phyloP scores from a whole-genome alignment of 2,329 filamentous ascomycete species.

The Botrytis aclada region DNA sequence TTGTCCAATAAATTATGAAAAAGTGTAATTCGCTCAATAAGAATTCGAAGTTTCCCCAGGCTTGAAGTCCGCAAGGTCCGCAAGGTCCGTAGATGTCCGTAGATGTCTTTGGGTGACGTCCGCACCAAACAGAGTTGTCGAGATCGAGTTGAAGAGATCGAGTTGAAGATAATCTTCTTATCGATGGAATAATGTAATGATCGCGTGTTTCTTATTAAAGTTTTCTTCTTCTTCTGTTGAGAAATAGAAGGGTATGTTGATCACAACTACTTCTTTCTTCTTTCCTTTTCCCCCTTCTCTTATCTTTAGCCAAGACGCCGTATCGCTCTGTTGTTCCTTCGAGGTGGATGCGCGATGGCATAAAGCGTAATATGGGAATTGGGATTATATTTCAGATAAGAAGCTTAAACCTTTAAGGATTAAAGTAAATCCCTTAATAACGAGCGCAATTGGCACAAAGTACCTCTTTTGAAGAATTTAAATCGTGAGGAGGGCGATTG shows the following conservation, averaged over 20 bases:
- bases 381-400: conserved; percentile 12
- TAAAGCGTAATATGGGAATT: conserved; percentile 7
- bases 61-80: neutral
- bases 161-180: neutral
- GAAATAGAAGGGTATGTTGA: neutral
- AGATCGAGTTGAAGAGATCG: neutral
- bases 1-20: conserved; percentile 22
- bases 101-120: neutral
- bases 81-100: neutral
- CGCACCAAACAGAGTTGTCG: neutral
- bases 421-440: conserved; percentile 36
- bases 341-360: neutral
- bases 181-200: neutral
- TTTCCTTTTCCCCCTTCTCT: neutral
- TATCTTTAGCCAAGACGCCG: neutral
- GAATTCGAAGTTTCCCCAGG: neutral
- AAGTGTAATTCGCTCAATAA: neutral
- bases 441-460: conserved; percentile 55
- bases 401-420: conserved; percentile 22
- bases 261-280: neutral
- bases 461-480: conserved; percentile 40
- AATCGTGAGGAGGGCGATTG: neutral
- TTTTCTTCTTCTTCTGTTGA: neutral
- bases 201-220: neutral
- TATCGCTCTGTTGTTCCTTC: conserved; percentile 1